These are phyloP conservation scores for Trametes polyzona DNA, from an alignment of 1,284 basidiomycete species.

Conservation along the genomic window DNA sequence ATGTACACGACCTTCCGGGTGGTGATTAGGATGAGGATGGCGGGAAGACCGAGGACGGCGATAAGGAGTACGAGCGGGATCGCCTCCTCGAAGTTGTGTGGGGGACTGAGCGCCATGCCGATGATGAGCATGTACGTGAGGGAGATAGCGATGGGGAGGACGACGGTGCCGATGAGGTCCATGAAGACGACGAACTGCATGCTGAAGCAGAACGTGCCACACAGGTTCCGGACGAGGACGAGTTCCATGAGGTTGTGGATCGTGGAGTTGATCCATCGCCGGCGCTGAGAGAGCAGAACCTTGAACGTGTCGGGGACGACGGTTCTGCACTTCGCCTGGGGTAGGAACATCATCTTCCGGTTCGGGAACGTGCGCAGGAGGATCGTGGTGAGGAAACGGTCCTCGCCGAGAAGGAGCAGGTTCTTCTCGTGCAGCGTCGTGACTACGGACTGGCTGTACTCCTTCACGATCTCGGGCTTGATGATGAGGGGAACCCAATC, in stretches of 20 bases:
- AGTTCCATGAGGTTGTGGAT: conserved; percentile 99
- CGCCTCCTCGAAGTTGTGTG: conserved; percentile 86
- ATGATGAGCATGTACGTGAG: conserved; percentile 91
- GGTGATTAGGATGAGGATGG: conserved; percentile 90
- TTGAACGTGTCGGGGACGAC: conserved; percentile 96
- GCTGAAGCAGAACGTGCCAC: conserved; percentile 95
- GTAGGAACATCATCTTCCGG: conserved; percentile 99
- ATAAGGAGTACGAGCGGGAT: conserved; percentile 92
- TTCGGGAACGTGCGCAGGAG: conserved; percentile 96
- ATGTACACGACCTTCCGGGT: conserved; percentile 95
- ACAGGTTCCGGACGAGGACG: conserved; percentile 94
- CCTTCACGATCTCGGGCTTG: conserved; percentile 96
- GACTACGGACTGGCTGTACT: conserved; percentile 95
- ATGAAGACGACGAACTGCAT: conserved; percentile 99
- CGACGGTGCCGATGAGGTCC: conserved; percentile 96
- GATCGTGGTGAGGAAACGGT: conserved; percentile 97
- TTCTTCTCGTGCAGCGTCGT: conserved; percentile 98
- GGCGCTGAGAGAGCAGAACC: conserved; percentile 93
- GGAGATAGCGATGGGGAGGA: conserved; percentile 92
- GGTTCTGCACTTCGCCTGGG: conserved; percentile 94
- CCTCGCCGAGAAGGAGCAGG: conserved; percentile 93
- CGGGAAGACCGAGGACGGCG: conserved; percentile 93
- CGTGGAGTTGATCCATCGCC: conserved; percentile 99
- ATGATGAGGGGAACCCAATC: conserved; percentile 98
- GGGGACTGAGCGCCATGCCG: conserved; percentile 82